phyloP scores from a whole-genome alignment of 1,284 basidiomycete species.

The Rhodotorula sp. region DNA sequence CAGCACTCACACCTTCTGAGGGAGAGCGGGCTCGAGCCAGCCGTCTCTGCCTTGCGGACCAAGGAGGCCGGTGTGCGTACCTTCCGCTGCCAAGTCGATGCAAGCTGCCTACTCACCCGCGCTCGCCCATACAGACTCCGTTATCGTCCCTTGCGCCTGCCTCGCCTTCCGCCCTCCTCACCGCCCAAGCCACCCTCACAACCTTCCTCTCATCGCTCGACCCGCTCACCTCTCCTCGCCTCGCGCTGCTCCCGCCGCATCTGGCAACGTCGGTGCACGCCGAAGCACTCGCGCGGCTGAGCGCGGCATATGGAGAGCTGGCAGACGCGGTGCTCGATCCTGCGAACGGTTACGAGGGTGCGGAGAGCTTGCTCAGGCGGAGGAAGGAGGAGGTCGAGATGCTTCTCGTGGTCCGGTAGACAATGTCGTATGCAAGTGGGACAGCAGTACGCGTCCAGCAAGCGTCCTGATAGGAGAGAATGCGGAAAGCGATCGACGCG shows the following conservation, averaged over 20 bases:
- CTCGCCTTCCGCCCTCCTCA: conserved; percentile 60
- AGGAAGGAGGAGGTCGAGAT: conserved; percentile 56
- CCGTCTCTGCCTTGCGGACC: conserved; percentile 62
- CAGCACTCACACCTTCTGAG: conserved; percentile 72
- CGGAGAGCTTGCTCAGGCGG: conserved; percentile 78
- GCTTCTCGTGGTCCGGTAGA: conserved; percentile 49
- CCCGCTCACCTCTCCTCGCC: conserved; percentile 60
- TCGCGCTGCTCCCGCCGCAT: conserved; percentile 68
- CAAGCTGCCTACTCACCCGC: not conserved
- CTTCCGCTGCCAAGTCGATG: conserved; percentile 20
- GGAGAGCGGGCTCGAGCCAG: conserved; percentile 71
- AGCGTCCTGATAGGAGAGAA: no score
- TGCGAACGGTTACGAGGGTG: conserved; percentile 81
- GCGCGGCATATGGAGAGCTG: conserved; percentile 66
- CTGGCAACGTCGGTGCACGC: conserved; percentile 72
- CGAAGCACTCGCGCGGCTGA: conserved; percentile 67
- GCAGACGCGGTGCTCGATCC: conserved; percentile 66
- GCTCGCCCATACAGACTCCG: conserved; percentile 51
- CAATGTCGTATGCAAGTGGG: not conserved
- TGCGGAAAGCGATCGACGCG: no score
- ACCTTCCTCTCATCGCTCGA: conserved; percentile 54
- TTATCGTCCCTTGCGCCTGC: conserved; percentile 65
- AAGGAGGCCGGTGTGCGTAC: conserved; percentile 60
- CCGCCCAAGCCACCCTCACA: conserved; percentile 56
- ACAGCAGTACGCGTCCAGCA: not conserved